phyloP scores from a whole-genome alignment of 768 basidiomycete genomes.

The Mycena vitilis region DNA sequence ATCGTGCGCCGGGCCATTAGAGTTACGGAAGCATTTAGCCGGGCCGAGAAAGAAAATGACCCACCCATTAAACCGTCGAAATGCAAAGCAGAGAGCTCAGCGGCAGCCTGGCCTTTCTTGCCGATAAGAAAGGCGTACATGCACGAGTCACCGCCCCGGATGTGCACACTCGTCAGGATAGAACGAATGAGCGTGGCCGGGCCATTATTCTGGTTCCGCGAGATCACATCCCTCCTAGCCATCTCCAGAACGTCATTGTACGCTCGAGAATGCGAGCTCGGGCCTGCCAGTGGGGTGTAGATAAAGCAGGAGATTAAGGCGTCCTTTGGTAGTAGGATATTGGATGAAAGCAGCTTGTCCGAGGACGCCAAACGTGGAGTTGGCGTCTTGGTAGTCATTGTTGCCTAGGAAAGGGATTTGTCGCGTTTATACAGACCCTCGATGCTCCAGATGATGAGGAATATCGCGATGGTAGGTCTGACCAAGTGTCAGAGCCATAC shows the following conservation, averaged over 20 bases:
- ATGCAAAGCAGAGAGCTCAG: conserved; percentile 50
- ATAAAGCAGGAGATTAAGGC: conserved; percentile 30
- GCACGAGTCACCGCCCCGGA: conserved; percentile 53
- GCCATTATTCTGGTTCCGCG: conserved; percentile 44
- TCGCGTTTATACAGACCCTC: neutral
- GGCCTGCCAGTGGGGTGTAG: conserved; percentile 33
- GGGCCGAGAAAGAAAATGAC: conserved; percentile 40
- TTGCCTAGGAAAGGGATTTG: neutral
- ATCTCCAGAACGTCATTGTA: conserved; percentile 61
- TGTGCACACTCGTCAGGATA: conserved; percentile 62
- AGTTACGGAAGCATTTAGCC: conserved; percentile 36
- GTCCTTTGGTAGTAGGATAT: conserved; percentile 33
- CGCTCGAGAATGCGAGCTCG: conserved; percentile 35
- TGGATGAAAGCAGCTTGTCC: conserved; percentile 35
- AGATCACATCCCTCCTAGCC: conserved; percentile 63
- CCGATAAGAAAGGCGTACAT: conserved; percentile 72
- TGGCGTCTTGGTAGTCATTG: conserved; percentile 32
- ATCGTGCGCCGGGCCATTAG: conserved; percentile 31
- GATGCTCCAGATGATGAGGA: neutral
- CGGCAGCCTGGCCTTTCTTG: conserved; percentile 43
- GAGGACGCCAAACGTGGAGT: conserved; percentile 27
- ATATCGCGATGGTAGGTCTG: conserved; percentile 11
- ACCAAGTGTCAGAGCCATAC: conserved; percentile 22
- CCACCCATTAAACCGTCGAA: conserved; percentile 66
- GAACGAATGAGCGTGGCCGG: conserved; percentile 58